phyloP scores from a whole-genome alignment of 2,329 filamentous ascomycete species.

The Cladophialophora chaetospira region DNA sequence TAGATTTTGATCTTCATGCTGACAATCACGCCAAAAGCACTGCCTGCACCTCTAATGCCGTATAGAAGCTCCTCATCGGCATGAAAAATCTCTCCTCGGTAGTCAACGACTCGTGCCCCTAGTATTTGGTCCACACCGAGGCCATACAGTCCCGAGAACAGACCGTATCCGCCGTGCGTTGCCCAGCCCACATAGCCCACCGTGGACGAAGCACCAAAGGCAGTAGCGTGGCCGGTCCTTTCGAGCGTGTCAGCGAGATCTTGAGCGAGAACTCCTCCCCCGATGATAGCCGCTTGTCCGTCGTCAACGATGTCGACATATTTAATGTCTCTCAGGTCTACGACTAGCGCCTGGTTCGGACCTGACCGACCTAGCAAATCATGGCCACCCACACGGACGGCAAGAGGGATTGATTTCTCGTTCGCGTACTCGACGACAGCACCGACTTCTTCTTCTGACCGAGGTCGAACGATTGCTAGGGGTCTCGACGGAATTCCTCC shows the following conservation, averaged over 20 bases:
- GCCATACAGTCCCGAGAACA: constrained; percentile 36
- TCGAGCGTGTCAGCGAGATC: constrained; percentile 20
- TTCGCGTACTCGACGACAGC: neutral
- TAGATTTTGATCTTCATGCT: constrained; percentile 47
- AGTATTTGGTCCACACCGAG: constrained; percentile 45
- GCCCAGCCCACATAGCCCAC: constrained; percentile 44
- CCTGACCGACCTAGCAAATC: neutral
- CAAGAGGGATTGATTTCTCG: neutral
- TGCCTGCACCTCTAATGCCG: constrained; percentile 46
- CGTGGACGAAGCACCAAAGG: constrained; percentile 19
- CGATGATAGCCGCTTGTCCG: constrained; percentile 38
- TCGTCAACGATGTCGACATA: constrained; percentile 36
- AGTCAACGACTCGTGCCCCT: constrained; percentile 43
- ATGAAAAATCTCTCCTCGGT: constrained; percentile 41
- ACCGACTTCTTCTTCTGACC: neutral
- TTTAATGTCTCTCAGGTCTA: constrained; percentile 44
- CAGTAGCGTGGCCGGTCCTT: constrained; percentile 38
- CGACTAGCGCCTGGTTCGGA: constrained; percentile 37
- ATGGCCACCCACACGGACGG: neutral
- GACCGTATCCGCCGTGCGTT: constrained; percentile 42
- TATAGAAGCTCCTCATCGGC: constrained; percentile 43
- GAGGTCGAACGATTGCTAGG: constrained; percentile 3
- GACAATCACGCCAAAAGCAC: constrained; percentile 45
- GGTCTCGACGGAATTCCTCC: too few species aligned
- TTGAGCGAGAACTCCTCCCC: constrained; percentile 41